Percentiles rank a stretch among this genome's conserved stretches.
phyloP scores from a whole-genome alignment of 2,329 filamentous ascomycete species.

The Penicillium oxalicum region DNA sequence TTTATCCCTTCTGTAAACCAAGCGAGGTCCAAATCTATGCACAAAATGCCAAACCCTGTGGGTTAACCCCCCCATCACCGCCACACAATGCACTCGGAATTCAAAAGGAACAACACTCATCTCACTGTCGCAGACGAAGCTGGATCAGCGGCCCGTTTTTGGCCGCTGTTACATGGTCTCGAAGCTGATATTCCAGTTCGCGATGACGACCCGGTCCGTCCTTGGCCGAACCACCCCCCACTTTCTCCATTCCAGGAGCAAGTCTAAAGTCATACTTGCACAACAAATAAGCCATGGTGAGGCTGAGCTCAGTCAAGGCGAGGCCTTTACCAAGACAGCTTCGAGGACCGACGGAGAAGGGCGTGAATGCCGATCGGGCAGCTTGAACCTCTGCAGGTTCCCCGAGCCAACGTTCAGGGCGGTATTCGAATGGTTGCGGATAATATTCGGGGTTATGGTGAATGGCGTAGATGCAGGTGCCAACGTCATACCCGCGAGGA shows the following conservation, averaged over 20 bases:
- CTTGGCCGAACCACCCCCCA: conserved; percentile 1
- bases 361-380: conserved; percentile 11
- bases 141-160: conserved; percentile 5
- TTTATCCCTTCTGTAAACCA: no score
- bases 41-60: no score
- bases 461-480: conserved; percentile 29
- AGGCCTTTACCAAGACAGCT: conserved; percentile 23
- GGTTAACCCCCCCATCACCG: neutral
- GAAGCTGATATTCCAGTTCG: conserved; percentile 2
- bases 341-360: conserved; percentile 22
- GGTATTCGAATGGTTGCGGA: conserved; percentile 24
- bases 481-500: conserved; percentile 29
- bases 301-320: conserved; percentile 20
- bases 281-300: conserved; percentile 17
- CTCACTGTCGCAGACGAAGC: neutral
- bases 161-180: conserved; percentile 4
- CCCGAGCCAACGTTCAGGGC: conserved; percentile 34
- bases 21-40: no score
- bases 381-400: conserved; percentile 8
- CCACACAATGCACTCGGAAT: neutral
- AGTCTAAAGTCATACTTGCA: conserved; percentile 2
- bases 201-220: neutral
- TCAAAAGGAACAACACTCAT: neutral
- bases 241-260: neutral
- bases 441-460: conserved; percentile 31